Evolutionary conservation across 768 basidiomycete genomes (phyloP).

Genomic region (Auriculariales sp.): DNA sequence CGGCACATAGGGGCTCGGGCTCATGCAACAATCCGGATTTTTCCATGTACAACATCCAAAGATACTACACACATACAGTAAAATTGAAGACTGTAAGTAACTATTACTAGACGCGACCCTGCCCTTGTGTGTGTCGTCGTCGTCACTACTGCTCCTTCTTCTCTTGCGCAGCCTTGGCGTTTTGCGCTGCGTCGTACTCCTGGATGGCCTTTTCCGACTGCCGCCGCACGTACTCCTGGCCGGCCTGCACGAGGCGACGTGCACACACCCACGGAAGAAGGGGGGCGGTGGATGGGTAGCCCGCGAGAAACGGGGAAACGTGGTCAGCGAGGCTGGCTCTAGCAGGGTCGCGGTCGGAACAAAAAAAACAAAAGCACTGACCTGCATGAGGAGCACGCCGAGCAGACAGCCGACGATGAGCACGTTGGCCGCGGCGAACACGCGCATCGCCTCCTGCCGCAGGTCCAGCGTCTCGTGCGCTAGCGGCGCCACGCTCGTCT

Average conservation of each 20-base stretch:
- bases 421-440: conserved; percentile 77
- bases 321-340: background rate
- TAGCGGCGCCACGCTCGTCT: conserved; percentile 54
- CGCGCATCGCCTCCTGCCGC: conserved; percentile 61
- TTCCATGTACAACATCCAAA: background rate
- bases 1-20: background rate
- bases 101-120: too few relatives aligned
- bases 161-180: conserved; percentile 11
- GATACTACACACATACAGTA: background rate
- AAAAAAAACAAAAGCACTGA: conserved; percentile 27
- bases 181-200: conserved; percentile 23
- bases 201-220: conserved; percentile 32
- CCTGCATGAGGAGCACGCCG: conserved; percentile 58
- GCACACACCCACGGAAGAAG: conserved; percentile 3
- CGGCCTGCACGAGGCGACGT: conserved; percentile 37
- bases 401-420: conserved; percentile 60
- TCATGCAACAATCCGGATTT: background rate
- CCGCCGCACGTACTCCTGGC: conserved; percentile 71
- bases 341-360: too few relatives aligned
- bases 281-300: background rate
- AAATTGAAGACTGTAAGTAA: too few relatives aligned
- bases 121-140: too few relatives aligned
- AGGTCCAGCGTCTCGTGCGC: conserved; percentile 45
- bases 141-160: background rate
- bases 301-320: conserved; percentile 5